Percentiles rank a stretch among this genome's conserved stretches.
phyloP scores from a whole-genome alignment of 208 protist species.

The Tritrichomonas musculus region DNA sequence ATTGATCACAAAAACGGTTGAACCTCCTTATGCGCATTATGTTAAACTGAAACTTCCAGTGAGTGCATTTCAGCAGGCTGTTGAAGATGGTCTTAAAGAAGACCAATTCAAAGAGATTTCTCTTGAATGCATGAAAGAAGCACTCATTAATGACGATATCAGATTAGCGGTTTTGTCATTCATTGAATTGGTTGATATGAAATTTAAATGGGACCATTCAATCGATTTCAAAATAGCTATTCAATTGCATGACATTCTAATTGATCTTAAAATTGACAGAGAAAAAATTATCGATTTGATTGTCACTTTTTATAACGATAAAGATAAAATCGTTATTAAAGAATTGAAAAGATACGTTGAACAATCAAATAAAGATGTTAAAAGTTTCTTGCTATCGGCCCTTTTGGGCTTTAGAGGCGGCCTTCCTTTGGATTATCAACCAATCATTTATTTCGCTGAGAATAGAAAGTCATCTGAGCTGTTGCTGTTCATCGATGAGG shows the following conservation, averaged over 20 bases:
- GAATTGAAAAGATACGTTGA: neutral
- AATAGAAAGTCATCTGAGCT: neutral
- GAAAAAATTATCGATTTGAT: neutral
- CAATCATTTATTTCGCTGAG: neutral
- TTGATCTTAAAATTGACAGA: neutral
- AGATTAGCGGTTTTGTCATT: neutral
- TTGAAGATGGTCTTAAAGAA: neutral
- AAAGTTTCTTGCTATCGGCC: neutral
- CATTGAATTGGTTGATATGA: neutral
- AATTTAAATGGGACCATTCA: neutral
- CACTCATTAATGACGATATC: neutral
- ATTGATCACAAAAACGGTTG: neutral
- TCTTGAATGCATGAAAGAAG: neutral
- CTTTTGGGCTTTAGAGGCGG: neutral
- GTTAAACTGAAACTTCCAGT: constrained; percentile 13
- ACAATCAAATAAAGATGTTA: neutral
- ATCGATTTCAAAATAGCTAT: neutral
- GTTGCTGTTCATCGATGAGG: neutral
- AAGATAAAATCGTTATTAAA: neutral
- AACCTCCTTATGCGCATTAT: constrained; percentile 11
- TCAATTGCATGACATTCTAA: neutral
- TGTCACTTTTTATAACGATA: neutral
- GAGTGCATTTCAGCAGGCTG: neutral
- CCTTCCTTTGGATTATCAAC: neutral
- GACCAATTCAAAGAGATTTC: neutral